Conservation (phyloP, 2,329 filamentous ascomycete species). For the Verticillium isaacii region DNA sequence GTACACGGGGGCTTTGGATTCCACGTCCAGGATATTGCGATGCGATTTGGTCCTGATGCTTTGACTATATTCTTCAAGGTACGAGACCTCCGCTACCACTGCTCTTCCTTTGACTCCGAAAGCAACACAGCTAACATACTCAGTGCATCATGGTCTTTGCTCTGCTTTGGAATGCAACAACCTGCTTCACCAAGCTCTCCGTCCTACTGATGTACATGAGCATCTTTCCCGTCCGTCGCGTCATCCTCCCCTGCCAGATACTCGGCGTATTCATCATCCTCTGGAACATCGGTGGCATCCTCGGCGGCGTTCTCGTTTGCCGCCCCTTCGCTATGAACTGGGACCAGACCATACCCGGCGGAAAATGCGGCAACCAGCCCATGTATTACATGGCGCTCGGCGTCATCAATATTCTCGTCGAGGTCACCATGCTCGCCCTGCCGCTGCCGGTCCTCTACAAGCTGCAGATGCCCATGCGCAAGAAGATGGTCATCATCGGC, state of each 20-base stretch:
- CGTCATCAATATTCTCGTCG: slow-evolving; percentile 24
- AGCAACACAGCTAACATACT: not conserved
- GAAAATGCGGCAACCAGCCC: slow-evolving; percentile 24
- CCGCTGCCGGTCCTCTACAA: slow-evolving; percentile 25
- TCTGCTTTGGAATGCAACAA: slow-evolving; percentile 1
- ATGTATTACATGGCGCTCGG: slow-evolving; percentile 23
- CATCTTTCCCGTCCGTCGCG: slow-evolving; percentile 19
- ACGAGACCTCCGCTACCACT: not conserved
- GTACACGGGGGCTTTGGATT: slow-evolving; percentile 6
- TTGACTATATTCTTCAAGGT: slow-evolving; percentile 8
- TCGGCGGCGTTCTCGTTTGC: slow-evolving; percentile 24
- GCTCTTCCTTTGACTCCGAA: not conserved
- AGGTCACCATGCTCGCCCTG: slow-evolving; percentile 23
- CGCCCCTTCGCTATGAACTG: slow-evolving; percentile 27
- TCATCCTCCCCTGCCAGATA: slow-evolving; percentile 17
- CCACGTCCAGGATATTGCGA: slow-evolving; percentile 4
- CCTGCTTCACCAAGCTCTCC: slow-evolving; percentile 17
- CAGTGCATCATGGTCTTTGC: slow-evolving; percentile 4
- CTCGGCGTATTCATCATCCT: slow-evolving; percentile 17
- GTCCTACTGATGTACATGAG: slow-evolving; percentile 22
- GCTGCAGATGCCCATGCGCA: slow-evolving; percentile 22
- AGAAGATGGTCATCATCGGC: slow-evolving; percentile 22
- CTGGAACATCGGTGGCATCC: slow-evolving; percentile 19
- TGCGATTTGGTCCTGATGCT: slow-evolving; percentile 4
- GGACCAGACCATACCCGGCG: slow-evolving; percentile 23